phyloP scores from a whole-genome alignment of 371 early-diverging fungal genomes.

The Dinochytrium kinnereticum region DNA sequence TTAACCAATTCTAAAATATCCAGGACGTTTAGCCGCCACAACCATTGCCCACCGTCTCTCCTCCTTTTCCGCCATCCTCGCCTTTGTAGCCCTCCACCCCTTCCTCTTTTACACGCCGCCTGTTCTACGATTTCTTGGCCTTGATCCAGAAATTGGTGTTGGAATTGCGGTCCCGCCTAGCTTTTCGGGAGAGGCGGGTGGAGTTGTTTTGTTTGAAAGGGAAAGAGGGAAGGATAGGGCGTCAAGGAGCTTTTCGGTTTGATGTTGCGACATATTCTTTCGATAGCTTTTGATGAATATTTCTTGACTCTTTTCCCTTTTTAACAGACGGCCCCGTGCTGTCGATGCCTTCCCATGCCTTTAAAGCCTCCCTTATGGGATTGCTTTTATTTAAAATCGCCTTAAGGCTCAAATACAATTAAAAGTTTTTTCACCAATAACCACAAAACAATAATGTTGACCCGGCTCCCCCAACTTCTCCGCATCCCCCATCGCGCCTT shows the following conservation, averaged over 20 bases:
- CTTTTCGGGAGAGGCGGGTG: background rate
- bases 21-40: background rate
- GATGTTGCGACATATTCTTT: no score
- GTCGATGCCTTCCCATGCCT: no score
- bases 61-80: background rate
- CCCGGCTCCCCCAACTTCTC: background rate
- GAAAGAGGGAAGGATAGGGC: background rate
- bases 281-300: no score
- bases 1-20: background rate
- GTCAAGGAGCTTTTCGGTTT: background rate
- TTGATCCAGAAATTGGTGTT: background rate
- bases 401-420: no score
- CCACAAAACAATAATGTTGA: background rate
- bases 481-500: background rate
- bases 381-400: no score
- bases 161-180: background rate
- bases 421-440: no score
- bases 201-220: background rate
- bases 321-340: no score
- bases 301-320: no score
- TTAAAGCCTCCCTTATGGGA: no score
- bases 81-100: constrained; percentile 9
- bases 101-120: background rate
- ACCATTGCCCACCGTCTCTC: constrained; percentile 7
- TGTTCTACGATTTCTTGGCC: constrained; percentile 1